Conservation (phyloP, 2,329 filamentous ascomycete species). For the Gremmenia infestans region DNA sequence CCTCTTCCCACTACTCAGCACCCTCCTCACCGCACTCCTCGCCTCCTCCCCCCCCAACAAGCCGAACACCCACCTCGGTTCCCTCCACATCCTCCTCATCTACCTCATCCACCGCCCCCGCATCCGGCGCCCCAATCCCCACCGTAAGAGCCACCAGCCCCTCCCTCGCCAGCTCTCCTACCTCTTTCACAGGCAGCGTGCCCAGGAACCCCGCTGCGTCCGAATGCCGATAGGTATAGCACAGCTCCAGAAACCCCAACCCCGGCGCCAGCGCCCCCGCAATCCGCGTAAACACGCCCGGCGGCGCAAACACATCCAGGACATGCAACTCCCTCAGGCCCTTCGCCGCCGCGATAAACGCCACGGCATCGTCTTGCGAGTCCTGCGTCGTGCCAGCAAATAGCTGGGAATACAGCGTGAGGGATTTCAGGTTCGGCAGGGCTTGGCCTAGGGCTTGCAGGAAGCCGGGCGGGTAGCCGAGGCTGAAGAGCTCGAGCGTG, state of each 20-base stretch:
- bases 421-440: conserved; percentile 36
- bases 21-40: conserved; percentile 11
- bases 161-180: conserved; percentile 12
- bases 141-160: conserved; percentile 16
- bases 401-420: conserved; percentile 43
- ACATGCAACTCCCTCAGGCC: conserved; percentile 39
- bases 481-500: conserved; percentile 43
- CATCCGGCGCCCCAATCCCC: conserved; percentile 15
- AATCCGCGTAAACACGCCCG: conserved; percentile 35
- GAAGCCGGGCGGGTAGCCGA: conserved; percentile 42
- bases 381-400: conserved; percentile 39
- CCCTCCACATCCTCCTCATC: conserved; percentile 26
- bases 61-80: conserved; percentile 16
- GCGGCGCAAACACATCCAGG: conserved; percentile 41
- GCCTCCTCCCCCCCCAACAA: conserved; percentile 6
- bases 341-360: conserved; percentile 32
- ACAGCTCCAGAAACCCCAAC: conserved; percentile 41
- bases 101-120: conserved; percentile 1
- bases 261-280: conserved; percentile 24
- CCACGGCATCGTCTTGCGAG: conserved; percentile 35
- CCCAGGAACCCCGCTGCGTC: conserved; percentile 16
- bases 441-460: conserved; percentile 35
- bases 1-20: conserved; percentile 20
- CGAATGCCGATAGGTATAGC: conserved; percentile 42
- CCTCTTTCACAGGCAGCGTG: conserved; percentile 11